Percentiles rank a stretch among this genome's conserved stretches.
Conservation (phyloP, 2,329 filamentous ascomycete genomes). For the Pseudocercospora ulei region DNA sequence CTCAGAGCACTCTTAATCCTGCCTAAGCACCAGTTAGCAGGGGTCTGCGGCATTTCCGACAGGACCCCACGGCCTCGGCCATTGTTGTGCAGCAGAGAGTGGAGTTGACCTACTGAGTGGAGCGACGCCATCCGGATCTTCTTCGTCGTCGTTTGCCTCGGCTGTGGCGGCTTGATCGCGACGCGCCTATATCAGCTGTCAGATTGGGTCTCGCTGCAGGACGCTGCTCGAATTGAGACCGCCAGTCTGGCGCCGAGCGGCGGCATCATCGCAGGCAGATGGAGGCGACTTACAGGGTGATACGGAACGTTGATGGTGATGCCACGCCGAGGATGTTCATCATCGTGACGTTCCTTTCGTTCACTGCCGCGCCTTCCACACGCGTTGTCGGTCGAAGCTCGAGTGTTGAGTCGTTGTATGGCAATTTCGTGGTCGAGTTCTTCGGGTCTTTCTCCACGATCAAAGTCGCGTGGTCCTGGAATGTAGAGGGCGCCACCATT, state of each 20-base stretch:
- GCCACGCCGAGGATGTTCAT: slow-evolving; percentile 42
- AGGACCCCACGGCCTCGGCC: too few relatives aligned
- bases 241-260: too few relatives aligned
- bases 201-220: too few relatives aligned
- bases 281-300: too few relatives aligned
- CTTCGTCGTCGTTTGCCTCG: slow-evolving; percentile 19
- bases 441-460: slow-evolving; percentile 65
- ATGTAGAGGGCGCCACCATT: slow-evolving; percentile 71
- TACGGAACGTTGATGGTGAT: slow-evolving; percentile 61
- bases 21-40: too few relatives aligned
- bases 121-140: slow-evolving; percentile 7
- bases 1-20: slow-evolving; percentile 12
- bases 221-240: too few relatives aligned
- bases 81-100: too few relatives aligned
- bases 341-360: slow-evolving; percentile 27
- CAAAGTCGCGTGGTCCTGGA: slow-evolving; percentile 81
- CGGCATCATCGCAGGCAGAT: too few relatives aligned
- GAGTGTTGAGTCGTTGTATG: slow-evolving; percentile 30
- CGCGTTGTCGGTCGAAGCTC: slow-evolving; percentile 25
- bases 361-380: slow-evolving; percentile 14
- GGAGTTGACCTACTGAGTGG: too few relatives aligned
- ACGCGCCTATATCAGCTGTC: too few relatives aligned
- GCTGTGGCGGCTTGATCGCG: slow-evolving; percentile 20
- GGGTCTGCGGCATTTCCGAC: too few relatives aligned
- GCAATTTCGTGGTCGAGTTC: slow-evolving; percentile 44